Evolutionary conservation across 805 yeast genomes (phyloP), one percentile per base, ranked within the genome.

Genomic region (Candida endomychidarum): DNA sequence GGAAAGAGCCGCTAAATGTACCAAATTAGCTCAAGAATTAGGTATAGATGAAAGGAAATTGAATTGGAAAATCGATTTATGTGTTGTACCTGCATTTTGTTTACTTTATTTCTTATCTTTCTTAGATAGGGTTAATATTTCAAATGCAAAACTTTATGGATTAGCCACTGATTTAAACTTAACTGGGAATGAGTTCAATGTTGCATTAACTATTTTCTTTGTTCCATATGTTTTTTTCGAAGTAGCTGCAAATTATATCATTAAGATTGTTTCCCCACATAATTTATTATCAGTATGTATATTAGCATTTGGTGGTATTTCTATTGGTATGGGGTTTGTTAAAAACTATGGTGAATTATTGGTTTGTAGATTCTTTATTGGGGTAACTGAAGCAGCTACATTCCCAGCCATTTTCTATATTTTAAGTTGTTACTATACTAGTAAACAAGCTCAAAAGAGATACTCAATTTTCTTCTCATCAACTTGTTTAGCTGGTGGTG

Each of bases 101-200:
- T 53, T 85, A 20, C 67, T 86, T 32, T 86, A 86, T 54, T 78
- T 86, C 58, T 71, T 86, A 46, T 82, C 91, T 1, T 86, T 86
- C 54, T 63, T 86, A 53, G 95, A 86, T 58, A 72, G 95, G 58
- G 90, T 86, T 43, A 86, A 86, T 58, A 83, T 86, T 46, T 79
- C 90, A 21, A 86, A 86, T 60, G 95, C 95, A 6, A 79, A 79
- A 44, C 75, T 82, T 40, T 85, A 84, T 54, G 88, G 88, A 9
- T 67, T 86, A 67, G 70, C 70, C 15, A 60, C 52, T 1, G 84
- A 80, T 42, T 59, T 86, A 24, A 52, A 69, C 14, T 65, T 86
- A 29, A 57, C 60, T 2, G 83, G 83, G 7, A 70, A 72, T 49
- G 81, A 83, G 52, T 83, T 72, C 65, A 79, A 81, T 54, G 72